These are phyloP conservation scores for Gossypium schwendimanii DNA, from an alignment of 441 rosid genomes.

Conservation along the genomic window DNA sequence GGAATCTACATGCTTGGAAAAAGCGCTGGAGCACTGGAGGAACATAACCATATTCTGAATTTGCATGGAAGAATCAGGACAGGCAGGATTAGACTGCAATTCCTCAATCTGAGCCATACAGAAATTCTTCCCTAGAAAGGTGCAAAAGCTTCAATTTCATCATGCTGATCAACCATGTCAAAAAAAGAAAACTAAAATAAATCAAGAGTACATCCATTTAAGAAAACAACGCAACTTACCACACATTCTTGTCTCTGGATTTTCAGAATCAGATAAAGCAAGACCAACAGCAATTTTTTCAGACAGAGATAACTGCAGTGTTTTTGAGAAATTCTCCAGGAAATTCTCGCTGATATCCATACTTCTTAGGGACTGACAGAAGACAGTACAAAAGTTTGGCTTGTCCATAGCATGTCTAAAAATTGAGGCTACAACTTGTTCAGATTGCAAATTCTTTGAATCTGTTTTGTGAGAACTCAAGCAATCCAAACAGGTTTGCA, in stretches of 20 bases:
- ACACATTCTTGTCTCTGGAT: constrained; percentile 38
- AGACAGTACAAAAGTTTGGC: constrained; percentile 58
- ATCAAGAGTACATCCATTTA: not conserved
- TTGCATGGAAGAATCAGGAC: constrained; percentile 51
- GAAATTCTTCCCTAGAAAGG: constrained; percentile 59
- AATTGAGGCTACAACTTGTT: constrained; percentile 43
- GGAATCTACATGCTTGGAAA: constrained; percentile 61
- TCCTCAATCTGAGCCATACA: constrained; percentile 64
- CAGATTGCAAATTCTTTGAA: constrained; percentile 34
- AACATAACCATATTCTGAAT: constrained; percentile 67
- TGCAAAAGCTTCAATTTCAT: constrained; percentile 3
- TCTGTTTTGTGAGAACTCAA: constrained; percentile 43
- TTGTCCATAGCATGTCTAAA: constrained; percentile 51
- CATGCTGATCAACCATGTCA: not conserved
- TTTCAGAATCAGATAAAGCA: constrained; percentile 62
- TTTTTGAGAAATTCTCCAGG: constrained; percentile 44
- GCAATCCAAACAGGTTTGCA: constrained; percentile 56
- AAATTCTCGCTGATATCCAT: constrained; percentile 42
- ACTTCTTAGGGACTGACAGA: constrained; percentile 52
- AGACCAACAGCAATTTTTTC: constrained; percentile 73
- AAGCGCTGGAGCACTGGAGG: constrained; percentile 65
- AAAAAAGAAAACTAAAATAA: not conserved
- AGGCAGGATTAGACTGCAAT: constrained; percentile 43
- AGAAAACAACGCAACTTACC: constrained; percentile 34
- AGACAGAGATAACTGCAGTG: constrained; percentile 44